Percentiles rank a stretch among this genome's conserved stretches.
phyloP scores from a whole-genome alignment of 176 grass and related monocot species.

The Raddia distichophylla region DNA sequence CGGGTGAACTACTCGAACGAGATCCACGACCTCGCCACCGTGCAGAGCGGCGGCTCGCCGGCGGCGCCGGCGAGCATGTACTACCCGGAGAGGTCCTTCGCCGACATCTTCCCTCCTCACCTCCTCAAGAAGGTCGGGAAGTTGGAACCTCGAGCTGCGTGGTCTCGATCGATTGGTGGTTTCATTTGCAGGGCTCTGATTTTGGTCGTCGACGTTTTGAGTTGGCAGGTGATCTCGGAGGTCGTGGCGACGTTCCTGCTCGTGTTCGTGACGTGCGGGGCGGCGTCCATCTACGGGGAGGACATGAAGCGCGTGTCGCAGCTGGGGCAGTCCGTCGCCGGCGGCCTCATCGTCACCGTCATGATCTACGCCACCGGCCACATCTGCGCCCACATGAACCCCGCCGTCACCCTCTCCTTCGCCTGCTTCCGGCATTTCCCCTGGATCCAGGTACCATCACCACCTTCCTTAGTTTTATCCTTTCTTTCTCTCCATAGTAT shows the following conservation, averaged over 20 bases:
- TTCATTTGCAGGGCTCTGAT: not conserved
- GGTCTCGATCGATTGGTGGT: not conserved
- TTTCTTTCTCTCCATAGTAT: too few relatives aligned
- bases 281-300: constrained; percentile 68
- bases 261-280: constrained; percentile 85
- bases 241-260: constrained; percentile 86
- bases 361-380: constrained; percentile 95
- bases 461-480: too few relatives aligned
- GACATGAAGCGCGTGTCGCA: constrained; percentile 70
- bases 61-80: constrained; percentile 40
- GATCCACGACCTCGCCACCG: constrained; percentile 82
- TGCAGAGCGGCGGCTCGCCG: constrained; percentile 50
- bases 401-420: constrained; percentile 91
- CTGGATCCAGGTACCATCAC: constrained; percentile 72
- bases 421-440: constrained; percentile 86
- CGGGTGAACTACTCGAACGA: constrained; percentile 83
- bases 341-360: constrained; percentile 82
- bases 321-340: constrained; percentile 71
- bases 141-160: not conserved
- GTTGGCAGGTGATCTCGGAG: constrained; percentile 75
- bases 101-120: constrained; percentile 70
- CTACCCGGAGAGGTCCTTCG: constrained; percentile 61
- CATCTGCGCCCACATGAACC: constrained; percentile 98
- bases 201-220: not conserved
- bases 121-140: constrained; percentile 64